A percentile compares a stretch with the other conserved stretches of the same genome.
These are phyloP conservation scores for Avena insularis DNA, from an alignment of 176 grass and related monocot species.

Conservation along the genomic window DNA sequence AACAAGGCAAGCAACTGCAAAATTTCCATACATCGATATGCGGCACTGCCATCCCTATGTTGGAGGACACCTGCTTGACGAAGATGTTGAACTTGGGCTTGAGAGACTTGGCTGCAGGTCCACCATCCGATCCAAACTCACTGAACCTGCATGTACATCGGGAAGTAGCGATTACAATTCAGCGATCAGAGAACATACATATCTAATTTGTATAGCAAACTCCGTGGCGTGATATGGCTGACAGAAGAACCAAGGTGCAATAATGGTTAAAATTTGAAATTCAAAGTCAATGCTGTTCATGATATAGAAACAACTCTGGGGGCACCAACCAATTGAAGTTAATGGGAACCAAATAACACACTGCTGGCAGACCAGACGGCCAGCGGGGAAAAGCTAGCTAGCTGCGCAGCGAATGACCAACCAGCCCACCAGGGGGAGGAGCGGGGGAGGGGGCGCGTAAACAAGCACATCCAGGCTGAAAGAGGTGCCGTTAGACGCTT, in stretches of 20 bases:
- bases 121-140: constrained; percentile 79
- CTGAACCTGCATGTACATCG: constrained; percentile 48
- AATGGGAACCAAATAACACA: neutral
- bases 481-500: too few relatives aligned
- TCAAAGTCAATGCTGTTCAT: neutral
- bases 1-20: neutral
- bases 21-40: constrained; percentile 60
- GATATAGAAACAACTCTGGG: neutral
- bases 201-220: neutral
- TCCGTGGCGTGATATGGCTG: neutral
- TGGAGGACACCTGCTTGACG: constrained; percentile 53
- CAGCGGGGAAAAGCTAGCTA: neutral
- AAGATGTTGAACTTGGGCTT: constrained; percentile 70
- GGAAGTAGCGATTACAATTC: neutral
- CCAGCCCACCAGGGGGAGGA: too few relatives aligned
- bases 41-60: constrained; percentile 43
- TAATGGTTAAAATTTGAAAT: neutral
- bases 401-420: neutral
- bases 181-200: neutral
- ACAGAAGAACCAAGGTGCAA: neutral
- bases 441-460: too few relatives aligned
- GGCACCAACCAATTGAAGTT: neutral
- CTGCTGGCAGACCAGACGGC: neutral
- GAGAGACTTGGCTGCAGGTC: constrained; percentile 66
- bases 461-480: too few relatives aligned